Percentiles rank a stretch among this genome's conserved stretches.
These are phyloP conservation scores for Phyllosticta capitalensis DNA, from an alignment of 2,329 filamentous ascomycete genomes.

Conservation along the genomic window DNA sequence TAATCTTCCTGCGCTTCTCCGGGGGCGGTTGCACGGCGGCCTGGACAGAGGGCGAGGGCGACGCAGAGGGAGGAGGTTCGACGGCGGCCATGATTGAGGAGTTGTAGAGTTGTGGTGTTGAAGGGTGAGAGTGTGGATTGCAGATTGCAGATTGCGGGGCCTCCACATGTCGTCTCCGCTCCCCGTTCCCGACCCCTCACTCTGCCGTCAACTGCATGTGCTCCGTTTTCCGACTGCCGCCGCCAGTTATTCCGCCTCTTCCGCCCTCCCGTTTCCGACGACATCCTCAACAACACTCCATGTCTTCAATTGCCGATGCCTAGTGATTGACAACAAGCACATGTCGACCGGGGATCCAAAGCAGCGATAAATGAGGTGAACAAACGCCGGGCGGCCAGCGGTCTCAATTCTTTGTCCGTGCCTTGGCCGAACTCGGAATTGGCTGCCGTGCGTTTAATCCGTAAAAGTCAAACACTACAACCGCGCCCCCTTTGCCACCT, in stretches of 20 bases:
- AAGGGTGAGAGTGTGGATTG: not conserved
- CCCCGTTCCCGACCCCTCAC: not conserved
- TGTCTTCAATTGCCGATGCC: too few species aligned
- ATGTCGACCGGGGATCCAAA: too few species aligned
- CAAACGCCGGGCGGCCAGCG: not conserved
- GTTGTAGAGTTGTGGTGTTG: not conserved
- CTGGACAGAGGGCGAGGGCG: not conserved
- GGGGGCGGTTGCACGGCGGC: not conserved
- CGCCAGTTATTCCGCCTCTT: not conserved
- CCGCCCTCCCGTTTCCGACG: not conserved
- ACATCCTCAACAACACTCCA: not conserved
- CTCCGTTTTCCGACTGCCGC: too few species aligned
- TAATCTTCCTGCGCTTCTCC: constrained; percentile 11
- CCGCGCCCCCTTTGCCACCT: too few species aligned
- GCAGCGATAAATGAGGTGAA: too few species aligned
- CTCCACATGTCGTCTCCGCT: too few species aligned
- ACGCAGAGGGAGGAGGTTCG: not conserved
- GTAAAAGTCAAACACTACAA: not conserved
- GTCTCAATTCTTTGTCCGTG: too few species aligned
- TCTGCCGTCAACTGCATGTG: not conserved
- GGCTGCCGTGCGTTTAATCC: too few species aligned
- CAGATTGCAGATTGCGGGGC: not conserved
- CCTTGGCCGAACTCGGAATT: too few species aligned
- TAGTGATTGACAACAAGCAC: not conserved
- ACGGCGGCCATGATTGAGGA: constrained; percentile 1